Evolutionary conservation across 2,329 filamentous ascomycete species (phyloP).

Genomic region (Zelopaecilomyces penicillatus): DNA sequence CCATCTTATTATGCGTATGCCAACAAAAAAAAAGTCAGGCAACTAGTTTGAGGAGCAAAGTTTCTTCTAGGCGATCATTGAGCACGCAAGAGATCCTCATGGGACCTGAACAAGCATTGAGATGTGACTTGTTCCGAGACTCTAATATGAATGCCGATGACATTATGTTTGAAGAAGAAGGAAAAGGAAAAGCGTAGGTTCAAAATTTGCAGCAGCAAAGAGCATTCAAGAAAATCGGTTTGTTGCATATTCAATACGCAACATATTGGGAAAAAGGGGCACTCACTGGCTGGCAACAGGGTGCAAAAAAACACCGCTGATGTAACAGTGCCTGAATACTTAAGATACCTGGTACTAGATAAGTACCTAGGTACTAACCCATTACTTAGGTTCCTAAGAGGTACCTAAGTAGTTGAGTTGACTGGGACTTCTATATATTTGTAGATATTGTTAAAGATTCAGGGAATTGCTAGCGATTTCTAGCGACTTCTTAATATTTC

Average conservation of each 20-base stretch:
- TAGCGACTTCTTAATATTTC: no score
- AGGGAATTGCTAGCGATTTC: no score
- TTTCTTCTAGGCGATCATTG: slow-evolving; percentile 89
- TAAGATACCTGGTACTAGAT: no score
- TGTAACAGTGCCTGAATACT: no score
- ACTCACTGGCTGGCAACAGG: no score
- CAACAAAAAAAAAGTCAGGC: slow-evolving; percentile 44
- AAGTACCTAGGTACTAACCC: no score
- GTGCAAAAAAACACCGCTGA: no score
- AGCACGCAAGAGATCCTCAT: slow-evolving; percentile 84
- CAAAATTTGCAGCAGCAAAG: slow-evolving; percentile 17
- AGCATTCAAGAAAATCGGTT: slow-evolving; percentile 10
- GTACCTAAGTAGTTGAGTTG: no score
- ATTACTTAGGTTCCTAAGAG: no score
- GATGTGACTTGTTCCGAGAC: slow-evolving; percentile 81
- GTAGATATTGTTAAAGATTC: no score
- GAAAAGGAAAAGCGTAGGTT: slow-evolving; percentile 18
- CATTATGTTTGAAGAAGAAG: slow-evolving; percentile 56
- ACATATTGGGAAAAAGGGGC: no score
- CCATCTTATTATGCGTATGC: slow-evolving; percentile 34
- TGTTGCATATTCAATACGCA: slow-evolving; percentile 16
- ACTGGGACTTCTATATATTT: no score
- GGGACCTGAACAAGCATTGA: slow-evolving; percentile 92
- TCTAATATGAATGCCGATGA: slow-evolving; percentile 94
- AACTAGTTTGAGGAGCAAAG: slow-evolving; percentile 65